Evolutionary conservation across 2,329 filamentous ascomycete species (phyloP), one percentile per base, ranked within the genome.

Genomic region (Exophiala lecanii-corni): DNA sequence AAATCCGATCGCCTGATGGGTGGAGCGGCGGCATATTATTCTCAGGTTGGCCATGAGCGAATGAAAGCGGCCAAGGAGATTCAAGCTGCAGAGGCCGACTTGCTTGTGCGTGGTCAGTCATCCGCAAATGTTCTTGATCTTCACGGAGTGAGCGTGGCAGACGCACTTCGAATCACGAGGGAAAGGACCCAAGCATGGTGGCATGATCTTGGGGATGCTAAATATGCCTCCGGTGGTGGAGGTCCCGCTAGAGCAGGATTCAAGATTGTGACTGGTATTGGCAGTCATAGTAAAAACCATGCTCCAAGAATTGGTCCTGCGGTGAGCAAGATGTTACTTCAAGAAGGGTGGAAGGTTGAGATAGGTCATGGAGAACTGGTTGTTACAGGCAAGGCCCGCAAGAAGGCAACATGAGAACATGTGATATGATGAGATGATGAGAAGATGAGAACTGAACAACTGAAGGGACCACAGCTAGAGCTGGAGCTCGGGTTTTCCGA

Each of bases 321-420:
- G 12, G 89, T 97, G n/a, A 81, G 76, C 35, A 82, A 79, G 57
- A 82, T 81, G 59, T 69, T 97, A 31, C 73, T 81, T 28, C 74
- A 78, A 33, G 86, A 91, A 47, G 89, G 89, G 1, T 97, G 91
- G 91, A 88, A 78, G 59, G 71, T 92, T 23, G 78, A 88, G 60
- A 74, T 84, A 33, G 75, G 80, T 32, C 81, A 78, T 19, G 89
- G 89, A 0, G 75, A 78, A 26, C 75, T 91, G 57, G 67, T 81
- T 37, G 78, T 96, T 12, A 79, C 70, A 9, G 89, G 89, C 0
- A 60, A 67, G 39, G 64, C 59, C 19, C 45, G 45, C 23, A 26
- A 26, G 23, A 26, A 26, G 23, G 6, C n/a, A n/a, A n/a, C n/a
- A n/a, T n/a, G n/a, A n/a, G n/a, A n/a, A n/a, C n/a, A n/a, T n/a